These are phyloP conservation scores for Kodamaea ohmeri DNA, from an alignment of 1,139 yeast genomes.

Conservation along the genomic window DNA sequence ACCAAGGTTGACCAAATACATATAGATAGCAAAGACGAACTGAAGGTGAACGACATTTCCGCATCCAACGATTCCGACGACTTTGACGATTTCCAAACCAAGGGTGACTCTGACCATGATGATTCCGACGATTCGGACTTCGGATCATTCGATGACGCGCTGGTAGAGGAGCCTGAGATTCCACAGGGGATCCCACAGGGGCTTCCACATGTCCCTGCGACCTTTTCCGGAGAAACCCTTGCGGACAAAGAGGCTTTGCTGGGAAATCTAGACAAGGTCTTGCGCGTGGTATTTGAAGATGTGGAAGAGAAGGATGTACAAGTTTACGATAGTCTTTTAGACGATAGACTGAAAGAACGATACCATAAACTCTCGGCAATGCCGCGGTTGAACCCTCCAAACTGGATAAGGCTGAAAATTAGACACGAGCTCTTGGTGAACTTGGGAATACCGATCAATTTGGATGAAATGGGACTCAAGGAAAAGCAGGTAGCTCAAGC, in stretches of 20 bases:
- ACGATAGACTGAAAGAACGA: slow-evolving; percentile 31
- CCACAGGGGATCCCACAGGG: too few species aligned
- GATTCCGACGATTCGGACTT: slow-evolving; percentile 22
- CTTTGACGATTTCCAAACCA: slow-evolving; percentile 1
- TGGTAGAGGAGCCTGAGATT: slow-evolving; percentile 27
- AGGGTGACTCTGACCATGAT: slow-evolving; percentile 9
- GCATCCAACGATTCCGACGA: neutral
- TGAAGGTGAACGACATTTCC: neutral
- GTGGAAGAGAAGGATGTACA: neutral
- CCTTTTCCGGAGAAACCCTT: slow-evolving; percentile 17
- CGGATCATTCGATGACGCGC: slow-evolving; percentile 41
- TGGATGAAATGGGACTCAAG: slow-evolving; percentile 43
- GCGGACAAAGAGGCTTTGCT: slow-evolving; percentile 16
- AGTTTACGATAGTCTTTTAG: slow-evolving; percentile 11
- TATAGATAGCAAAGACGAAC: too few species aligned
- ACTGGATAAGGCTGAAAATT: slow-evolving; percentile 58
- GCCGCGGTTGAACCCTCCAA: slow-evolving; percentile 49
- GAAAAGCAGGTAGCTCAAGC: neutral
- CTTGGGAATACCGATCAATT: slow-evolving; percentile 58
- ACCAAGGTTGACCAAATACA: too few species aligned
- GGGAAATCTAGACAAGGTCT: slow-evolving; percentile 18
- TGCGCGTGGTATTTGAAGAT: slow-evolving; percentile 24
- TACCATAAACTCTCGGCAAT: slow-evolving; percentile 35
- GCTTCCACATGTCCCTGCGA: slow-evolving; percentile 3
- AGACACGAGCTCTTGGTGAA: slow-evolving; percentile 55